A percentile compares a stretch with the other conserved stretches of the same genome.
phyloP scores from a whole-genome alignment of 441 rosid genomes.

The Aquilaria agallochum region DNA sequence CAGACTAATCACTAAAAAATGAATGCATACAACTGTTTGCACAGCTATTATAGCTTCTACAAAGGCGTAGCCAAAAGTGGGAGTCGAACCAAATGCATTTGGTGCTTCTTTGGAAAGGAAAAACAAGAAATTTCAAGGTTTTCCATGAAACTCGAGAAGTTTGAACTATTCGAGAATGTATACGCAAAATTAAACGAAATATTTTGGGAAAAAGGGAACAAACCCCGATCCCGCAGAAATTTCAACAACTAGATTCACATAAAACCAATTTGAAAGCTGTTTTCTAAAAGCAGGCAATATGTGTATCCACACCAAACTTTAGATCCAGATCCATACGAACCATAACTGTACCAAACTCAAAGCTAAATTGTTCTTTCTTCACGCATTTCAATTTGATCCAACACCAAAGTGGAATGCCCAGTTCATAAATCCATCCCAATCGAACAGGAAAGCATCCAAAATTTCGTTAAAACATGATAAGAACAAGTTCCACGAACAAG shows the following conservation, averaged over 20 bases:
- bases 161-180: not conserved
- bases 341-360: not conserved
- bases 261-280: too few relatives aligned
- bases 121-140: too few relatives aligned
- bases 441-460: not conserved
- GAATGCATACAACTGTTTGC: too few relatives aligned
- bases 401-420: not conserved
- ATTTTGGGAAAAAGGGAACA: not conserved
- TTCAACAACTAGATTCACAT: too few relatives aligned
- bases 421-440: slow-evolving; percentile 12
- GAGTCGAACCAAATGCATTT: too few relatives aligned
- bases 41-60: too few relatives aligned
- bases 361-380: not conserved
- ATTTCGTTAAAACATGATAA: not conserved
- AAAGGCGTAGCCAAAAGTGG: too few relatives aligned
- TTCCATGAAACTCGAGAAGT: too few relatives aligned
- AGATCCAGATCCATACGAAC: not conserved
- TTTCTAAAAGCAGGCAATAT: not conserved
- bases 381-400: slow-evolving; percentile 12
- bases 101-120: too few relatives aligned
- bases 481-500: slow-evolving; percentile 4
- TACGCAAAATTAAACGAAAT: not conserved
- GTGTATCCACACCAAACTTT: not conserved
- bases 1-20: too few relatives aligned
- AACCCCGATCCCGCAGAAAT: not conserved